Percentiles rank a stretch among this genome's conserved stretches.
Evolutionary conservation across 768 basidiomycete genomes (phyloP).

Genomic region (Serendipita sp.): DNA sequence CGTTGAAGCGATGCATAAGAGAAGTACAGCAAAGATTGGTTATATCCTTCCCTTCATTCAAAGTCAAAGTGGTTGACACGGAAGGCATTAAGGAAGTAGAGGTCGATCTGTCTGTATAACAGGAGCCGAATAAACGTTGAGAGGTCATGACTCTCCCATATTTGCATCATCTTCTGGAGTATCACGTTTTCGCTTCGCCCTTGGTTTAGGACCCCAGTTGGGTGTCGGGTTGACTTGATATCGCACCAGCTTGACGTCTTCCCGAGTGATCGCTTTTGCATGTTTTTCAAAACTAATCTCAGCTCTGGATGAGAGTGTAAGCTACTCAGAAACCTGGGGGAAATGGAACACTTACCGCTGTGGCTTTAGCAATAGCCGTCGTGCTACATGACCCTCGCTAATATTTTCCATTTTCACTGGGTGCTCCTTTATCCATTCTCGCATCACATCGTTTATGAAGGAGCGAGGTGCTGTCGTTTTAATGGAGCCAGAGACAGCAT

Average conservation of each 20-base stretch:
- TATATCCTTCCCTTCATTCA: slow-evolving; percentile 67
- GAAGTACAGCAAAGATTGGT: slow-evolving; percentile 77
- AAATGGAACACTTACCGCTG: slow-evolving; percentile 36
- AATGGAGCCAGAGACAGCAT: slow-evolving; percentile 75
- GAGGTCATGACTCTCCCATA: not conserved
- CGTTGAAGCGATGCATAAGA: slow-evolving; percentile 62
- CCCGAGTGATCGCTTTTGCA: slow-evolving; percentile 42
- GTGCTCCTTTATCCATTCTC: slow-evolving; percentile 67
- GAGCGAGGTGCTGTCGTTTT: slow-evolving; percentile 69
- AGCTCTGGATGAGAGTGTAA: slow-evolving; percentile 23
- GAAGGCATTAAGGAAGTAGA: slow-evolving; percentile 75
- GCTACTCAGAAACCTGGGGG: not conserved
- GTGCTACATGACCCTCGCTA: slow-evolving; percentile 54
- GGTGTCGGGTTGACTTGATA: slow-evolving; percentile 85
- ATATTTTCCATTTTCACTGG: slow-evolving; percentile 80
- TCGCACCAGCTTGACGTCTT: slow-evolving; percentile 62
- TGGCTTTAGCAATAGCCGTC: slow-evolving; percentile 48
- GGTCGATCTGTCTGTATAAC: slow-evolving; percentile 20
- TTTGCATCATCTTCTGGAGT: not conserved
- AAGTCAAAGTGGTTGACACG: slow-evolving; percentile 83
- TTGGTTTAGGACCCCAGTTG: slow-evolving; percentile 75
- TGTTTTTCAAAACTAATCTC: slow-evolving; percentile 67
- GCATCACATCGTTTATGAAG: slow-evolving; percentile 66
- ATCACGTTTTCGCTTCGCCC: slow-evolving; percentile 18
- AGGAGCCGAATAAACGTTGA: not conserved